phyloP scores from a whole-genome alignment of 208 protist species.

The Leishmania gerbilli region DNA sequence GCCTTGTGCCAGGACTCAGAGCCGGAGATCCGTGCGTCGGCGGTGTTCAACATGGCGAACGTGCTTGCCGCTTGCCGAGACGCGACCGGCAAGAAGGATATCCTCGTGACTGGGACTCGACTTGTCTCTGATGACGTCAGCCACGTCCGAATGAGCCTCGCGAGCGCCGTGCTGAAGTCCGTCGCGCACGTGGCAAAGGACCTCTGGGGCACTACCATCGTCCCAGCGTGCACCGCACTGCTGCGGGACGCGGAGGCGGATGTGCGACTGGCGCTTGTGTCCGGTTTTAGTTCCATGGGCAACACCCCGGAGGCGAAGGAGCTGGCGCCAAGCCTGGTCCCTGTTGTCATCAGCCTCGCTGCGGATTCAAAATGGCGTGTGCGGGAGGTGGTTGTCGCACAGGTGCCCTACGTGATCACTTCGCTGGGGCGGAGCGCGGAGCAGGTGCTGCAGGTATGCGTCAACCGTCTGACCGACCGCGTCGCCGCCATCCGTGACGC shows the following conservation, averaged over 20 bases:
- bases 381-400: slow-evolving; percentile 82
- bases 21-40: slow-evolving; percentile 85
- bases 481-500: slow-evolving; percentile 86
- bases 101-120: slow-evolving; percentile 72
- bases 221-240: slow-evolving; percentile 80
- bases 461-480: slow-evolving; percentile 78
- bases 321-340: slow-evolving; percentile 83
- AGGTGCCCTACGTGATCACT: slow-evolving; percentile 85
- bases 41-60: slow-evolving; percentile 82
- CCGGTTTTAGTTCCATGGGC: slow-evolving; percentile 85
- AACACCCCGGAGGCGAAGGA: slow-evolving; percentile 83
- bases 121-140: slow-evolving; percentile 71
- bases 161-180: slow-evolving; percentile 79
- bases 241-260: slow-evolving; percentile 80
- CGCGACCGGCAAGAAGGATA: slow-evolving; percentile 57
- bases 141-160: slow-evolving; percentile 88
- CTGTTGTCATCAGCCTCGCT: slow-evolving; percentile 79
- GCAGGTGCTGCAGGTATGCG: slow-evolving; percentile 83
- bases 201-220: slow-evolving; percentile 72
- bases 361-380: slow-evolving; percentile 88
- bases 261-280: slow-evolving; percentile 85
- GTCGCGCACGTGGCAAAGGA: slow-evolving; percentile 75
- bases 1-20: slow-evolving; percentile 81
- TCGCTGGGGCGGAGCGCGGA: slow-evolving; percentile 66
- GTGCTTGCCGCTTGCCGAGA: slow-evolving; percentile 67